phyloP scores from a whole-genome alignment of 73 alveolate genomes.

The Stentor coeruleus region DNA sequence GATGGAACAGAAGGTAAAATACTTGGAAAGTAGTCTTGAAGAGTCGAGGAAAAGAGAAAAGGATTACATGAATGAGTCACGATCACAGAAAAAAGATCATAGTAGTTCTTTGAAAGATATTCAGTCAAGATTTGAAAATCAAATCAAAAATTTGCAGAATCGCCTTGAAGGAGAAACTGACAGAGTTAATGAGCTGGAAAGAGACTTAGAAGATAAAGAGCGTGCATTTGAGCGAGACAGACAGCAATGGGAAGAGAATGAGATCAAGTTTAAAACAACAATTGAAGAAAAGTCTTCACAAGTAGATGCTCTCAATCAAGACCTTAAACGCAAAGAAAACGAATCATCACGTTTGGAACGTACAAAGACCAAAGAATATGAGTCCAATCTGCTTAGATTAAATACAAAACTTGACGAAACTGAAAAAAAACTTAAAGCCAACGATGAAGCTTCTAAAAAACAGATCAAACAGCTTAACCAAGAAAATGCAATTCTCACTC shows the following conservation, averaged over 20 bases:
- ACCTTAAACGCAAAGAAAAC: not conserved
- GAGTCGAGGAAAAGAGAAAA: slow-evolving; percentile 33
- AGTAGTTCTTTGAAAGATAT: not conserved
- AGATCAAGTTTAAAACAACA: not conserved
- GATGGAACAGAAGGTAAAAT: slow-evolving; percentile 57
- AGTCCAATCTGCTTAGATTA: slow-evolving; percentile 10
- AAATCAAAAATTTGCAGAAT: not conserved
- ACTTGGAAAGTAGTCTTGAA: slow-evolving; percentile 49
- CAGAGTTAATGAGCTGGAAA: slow-evolving; percentile 8
- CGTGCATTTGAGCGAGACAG: not conserved
- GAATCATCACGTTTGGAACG: not conserved
- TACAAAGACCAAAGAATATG: not conserved
- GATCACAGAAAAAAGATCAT: slow-evolving; percentile 41
- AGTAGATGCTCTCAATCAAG: not conserved
- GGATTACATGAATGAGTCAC: slow-evolving; percentile 36
- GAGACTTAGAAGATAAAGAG: not conserved
- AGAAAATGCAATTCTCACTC: slow-evolving; percentile 71
- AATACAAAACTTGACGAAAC: slow-evolving; percentile 66
- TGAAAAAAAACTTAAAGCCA: slow-evolving; percentile 12
- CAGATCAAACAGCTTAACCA: not conserved
- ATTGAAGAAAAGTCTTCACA: not conserved
- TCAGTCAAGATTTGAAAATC: slow-evolving; percentile 15
- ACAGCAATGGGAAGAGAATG: slow-evolving; percentile 4
- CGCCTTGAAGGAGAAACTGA: not conserved
- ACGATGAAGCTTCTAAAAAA: not conserved